Conservation (phyloP, 306 rosid genomes). For the Castanea mollissima region DNA sequence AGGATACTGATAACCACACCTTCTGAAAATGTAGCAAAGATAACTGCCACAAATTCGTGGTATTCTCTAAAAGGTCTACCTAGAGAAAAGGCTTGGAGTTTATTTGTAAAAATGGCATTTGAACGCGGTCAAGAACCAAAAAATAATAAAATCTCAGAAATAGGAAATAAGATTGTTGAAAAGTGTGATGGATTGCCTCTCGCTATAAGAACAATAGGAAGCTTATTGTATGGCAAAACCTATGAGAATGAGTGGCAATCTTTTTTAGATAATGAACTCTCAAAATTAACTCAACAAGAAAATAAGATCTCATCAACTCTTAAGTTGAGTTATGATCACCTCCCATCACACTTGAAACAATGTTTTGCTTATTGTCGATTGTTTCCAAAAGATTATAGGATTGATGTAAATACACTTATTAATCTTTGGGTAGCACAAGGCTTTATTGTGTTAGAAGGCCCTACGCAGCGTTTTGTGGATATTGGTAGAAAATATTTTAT, state of each 20-base stretch:
- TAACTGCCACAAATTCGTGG: not conserved
- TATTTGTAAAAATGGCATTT: too few relatives aligned
- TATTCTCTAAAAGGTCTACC: too few relatives aligned
- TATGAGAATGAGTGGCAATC: too few relatives aligned
- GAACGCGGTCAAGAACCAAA: too few relatives aligned
- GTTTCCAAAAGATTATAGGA: slow-evolving; percentile 15
- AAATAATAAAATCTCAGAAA: too few relatives aligned
- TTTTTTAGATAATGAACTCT: too few relatives aligned
- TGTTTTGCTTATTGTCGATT: slow-evolving; percentile 28
- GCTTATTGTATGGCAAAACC: not conserved
- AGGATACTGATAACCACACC: slow-evolving; percentile 14
- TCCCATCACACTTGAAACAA: slow-evolving; percentile 15
- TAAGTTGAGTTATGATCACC: slow-evolving; percentile 29
- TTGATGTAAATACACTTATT: not conserved
- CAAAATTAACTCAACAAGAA: too few relatives aligned
- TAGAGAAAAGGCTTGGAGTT: too few relatives aligned
- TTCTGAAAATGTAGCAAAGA: not conserved
- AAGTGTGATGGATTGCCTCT: too few relatives aligned
- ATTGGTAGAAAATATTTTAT: slow-evolving; percentile 16
- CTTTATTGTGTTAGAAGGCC: slow-evolving; percentile 2
- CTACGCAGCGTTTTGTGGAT: slow-evolving; percentile 13
- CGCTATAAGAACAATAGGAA: not conserved
- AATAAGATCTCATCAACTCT: not conserved
- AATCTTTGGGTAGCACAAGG: not conserved
- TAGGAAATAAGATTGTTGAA: too few relatives aligned